A percentile compares a stretch with the other conserved stretches of the same genome.
Conservation (phyloP, 352 stramenopile species). For the Globisporangium takayamanum region DNA sequence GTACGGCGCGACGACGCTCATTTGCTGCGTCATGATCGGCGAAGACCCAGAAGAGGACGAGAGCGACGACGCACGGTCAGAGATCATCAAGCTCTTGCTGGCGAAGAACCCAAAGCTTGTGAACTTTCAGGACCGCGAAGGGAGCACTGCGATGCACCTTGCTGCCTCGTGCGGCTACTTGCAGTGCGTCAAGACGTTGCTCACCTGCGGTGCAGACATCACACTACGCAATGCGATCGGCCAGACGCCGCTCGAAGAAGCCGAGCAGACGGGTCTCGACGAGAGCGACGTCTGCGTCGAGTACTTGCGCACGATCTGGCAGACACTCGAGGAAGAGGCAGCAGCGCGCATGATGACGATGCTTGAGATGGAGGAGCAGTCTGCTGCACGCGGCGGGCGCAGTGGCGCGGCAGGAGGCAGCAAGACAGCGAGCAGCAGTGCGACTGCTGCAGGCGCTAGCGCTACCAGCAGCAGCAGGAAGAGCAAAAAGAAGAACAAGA, state of each 20-base stretch:
- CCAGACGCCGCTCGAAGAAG: constrained; percentile 77
- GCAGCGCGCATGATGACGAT: constrained; percentile 75
- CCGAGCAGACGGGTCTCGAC: constrained; percentile 50
- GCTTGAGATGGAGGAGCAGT: constrained; percentile 70
- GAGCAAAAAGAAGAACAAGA: constrained; percentile 74
- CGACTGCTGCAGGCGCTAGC: too few species aligned
- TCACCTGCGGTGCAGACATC: constrained; percentile 59
- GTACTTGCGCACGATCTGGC: constrained; percentile 57
- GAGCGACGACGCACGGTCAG: constrained; percentile 36
- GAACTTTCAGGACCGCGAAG: constrained; percentile 79
- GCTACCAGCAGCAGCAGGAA: constrained; percentile 25
- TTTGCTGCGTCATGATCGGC: constrained; percentile 76
- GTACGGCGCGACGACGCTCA: constrained; percentile 56
- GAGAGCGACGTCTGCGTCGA: constrained; percentile 55
- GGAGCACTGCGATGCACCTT: constrained; percentile 80
- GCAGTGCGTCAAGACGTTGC: constrained; percentile 59
- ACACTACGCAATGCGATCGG: constrained; percentile 73
- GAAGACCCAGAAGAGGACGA: constrained; percentile 58
- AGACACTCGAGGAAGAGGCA: constrained; percentile 68
- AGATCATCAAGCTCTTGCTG: constrained; percentile 60
- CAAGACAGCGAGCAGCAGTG: not conserved
- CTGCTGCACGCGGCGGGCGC: constrained; percentile 6
- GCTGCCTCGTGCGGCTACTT: constrained; percentile 68
- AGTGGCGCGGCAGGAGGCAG: not conserved
- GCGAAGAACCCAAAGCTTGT: constrained; percentile 54